Conservation (phyloP, 1,284 basidiomycete genomes). For the Mycosarcoma maydis region DNA sequence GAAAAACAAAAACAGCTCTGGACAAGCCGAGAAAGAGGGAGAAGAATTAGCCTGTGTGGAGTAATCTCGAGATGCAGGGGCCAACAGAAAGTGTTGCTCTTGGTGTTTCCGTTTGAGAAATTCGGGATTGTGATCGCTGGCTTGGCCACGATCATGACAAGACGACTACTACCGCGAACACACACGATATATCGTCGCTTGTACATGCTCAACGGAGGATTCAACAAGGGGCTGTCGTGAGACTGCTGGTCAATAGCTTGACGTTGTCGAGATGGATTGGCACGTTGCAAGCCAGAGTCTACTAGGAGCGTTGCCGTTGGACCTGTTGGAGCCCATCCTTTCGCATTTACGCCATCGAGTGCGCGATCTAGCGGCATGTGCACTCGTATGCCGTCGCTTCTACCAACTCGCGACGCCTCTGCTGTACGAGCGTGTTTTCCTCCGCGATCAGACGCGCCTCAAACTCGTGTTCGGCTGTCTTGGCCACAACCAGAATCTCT, state of each 20-base stretch:
- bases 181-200: too few relatives aligned
- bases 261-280: slow-evolving; percentile 2
- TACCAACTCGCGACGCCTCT: slow-evolving; percentile 41
- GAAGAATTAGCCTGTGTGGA: too few relatives aligned
- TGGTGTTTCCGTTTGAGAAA: too few relatives aligned
- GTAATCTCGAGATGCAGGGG: too few relatives aligned
- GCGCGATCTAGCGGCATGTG: slow-evolving; percentile 53
- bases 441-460: slow-evolving; percentile 60
- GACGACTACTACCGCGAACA: too few relatives aligned
- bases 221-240: not conserved
- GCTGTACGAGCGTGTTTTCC: slow-evolving; percentile 60
- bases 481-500: slow-evolving; percentile 33
- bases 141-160: not conserved
- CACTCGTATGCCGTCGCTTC: slow-evolving; percentile 43
- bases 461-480: slow-evolving; percentile 54
- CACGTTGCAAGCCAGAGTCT: slow-evolving; percentile 8
- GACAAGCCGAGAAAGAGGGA: too few relatives aligned
- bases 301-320: slow-evolving; percentile 50
- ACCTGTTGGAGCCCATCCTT: slow-evolving; percentile 53
- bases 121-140: not conserved
- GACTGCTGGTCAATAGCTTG: slow-evolving; percentile 15
- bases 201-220: not conserved
- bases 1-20: too few relatives aligned
- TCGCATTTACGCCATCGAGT: slow-evolving; percentile 46
- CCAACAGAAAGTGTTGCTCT: too few relatives aligned